Percentiles rank a stretch among this genome's conserved stretches.
These are phyloP conservation scores for Xylariales sp. DNA, from an alignment of 2,329 filamentous ascomycete species.

Conservation along the genomic window DNA sequence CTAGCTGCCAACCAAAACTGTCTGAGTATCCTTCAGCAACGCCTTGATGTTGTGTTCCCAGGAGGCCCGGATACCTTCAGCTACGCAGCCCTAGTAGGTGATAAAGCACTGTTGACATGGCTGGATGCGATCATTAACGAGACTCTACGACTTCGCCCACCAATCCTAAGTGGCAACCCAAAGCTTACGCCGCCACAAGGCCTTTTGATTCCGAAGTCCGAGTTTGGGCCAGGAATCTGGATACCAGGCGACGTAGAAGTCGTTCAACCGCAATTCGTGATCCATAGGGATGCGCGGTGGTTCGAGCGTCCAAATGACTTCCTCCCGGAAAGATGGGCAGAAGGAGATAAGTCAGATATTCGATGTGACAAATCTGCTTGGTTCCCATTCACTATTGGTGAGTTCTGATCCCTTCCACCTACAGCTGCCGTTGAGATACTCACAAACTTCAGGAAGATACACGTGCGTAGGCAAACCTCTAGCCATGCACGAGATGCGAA, in stretches of 20 bases:
- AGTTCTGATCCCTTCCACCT: background rate
- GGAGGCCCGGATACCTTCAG: slow-evolving; percentile 4
- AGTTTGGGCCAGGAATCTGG: slow-evolving; percentile 6
- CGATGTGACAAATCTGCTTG: background rate
- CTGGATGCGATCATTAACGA: slow-evolving; percentile 10
- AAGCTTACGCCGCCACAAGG: background rate
- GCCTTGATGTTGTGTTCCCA: slow-evolving; percentile 8
- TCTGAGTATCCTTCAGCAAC: background rate
- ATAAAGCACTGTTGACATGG: slow-evolving; percentile 7
- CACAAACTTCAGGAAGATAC: too few relatives aligned
- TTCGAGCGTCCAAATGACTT: slow-evolving; percentile 10
- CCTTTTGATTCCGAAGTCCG: background rate
- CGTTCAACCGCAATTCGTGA: slow-evolving; percentile 7
- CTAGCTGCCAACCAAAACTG: slow-evolving; percentile 1
- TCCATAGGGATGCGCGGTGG: slow-evolving; percentile 8
- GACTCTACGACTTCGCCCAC: slow-evolving; percentile 9
- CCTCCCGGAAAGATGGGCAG: slow-evolving; percentile 9
- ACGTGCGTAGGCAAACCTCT: background rate
- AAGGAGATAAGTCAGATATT: background rate
- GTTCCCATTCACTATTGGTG: background rate
- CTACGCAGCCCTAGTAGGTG: slow-evolving; percentile 6
- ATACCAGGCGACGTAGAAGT: slow-evolving; percentile 9
- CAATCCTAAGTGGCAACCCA: slow-evolving; percentile 8
- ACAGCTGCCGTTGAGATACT: background rate
- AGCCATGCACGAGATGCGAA: background rate